A percentile compares a stretch with the other conserved stretches of the same genome.
Conservation (phyloP, 257 asterid genomes). For the Linaria vulgaris region DNA sequence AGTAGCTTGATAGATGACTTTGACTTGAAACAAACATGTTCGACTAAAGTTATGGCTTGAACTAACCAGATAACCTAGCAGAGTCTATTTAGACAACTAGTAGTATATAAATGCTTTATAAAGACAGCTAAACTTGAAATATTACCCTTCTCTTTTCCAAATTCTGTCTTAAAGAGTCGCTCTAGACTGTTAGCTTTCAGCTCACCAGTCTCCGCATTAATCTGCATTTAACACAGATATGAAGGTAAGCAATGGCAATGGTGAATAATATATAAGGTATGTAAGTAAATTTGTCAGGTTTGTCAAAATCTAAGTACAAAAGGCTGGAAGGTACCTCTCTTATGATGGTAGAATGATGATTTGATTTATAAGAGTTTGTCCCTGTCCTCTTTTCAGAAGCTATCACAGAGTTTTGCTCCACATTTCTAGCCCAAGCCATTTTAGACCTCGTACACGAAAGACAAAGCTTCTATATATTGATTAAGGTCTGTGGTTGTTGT, state of each 20-base stretch:
- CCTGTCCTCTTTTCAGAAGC: slow-evolving; percentile 30
- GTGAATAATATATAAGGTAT: background rate
- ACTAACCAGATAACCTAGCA: slow-evolving; percentile 11
- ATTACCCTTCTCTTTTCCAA: slow-evolving; percentile 64
- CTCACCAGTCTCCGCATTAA: slow-evolving; percentile 49
- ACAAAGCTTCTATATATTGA: no score
- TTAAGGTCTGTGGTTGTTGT: no score
- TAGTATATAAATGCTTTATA: slow-evolving; percentile 9
- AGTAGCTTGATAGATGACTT: background rate
- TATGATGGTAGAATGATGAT: slow-evolving; percentile 38
- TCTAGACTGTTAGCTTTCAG: slow-evolving; percentile 42
- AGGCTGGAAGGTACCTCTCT: slow-evolving; percentile 44
- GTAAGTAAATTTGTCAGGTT: background rate
- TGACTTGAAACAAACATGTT: background rate
- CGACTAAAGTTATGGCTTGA: slow-evolving; percentile 1
- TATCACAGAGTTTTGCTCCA: slow-evolving; percentile 38
- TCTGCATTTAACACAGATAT: slow-evolving; percentile 39
- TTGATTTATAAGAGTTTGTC: slow-evolving; percentile 32
- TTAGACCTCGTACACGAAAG: slow-evolving; percentile 65
- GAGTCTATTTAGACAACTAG: background rate
- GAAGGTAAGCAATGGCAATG: background rate
- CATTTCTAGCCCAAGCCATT: slow-evolving; percentile 50
- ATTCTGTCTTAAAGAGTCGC: slow-evolving; percentile 41
- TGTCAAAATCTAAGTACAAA: slow-evolving; percentile 17
- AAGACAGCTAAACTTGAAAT: slow-evolving; percentile 11